phyloP scores from a whole-genome alignment of 768 basidiomycete genomes.

The Boletus insuetus region DNA sequence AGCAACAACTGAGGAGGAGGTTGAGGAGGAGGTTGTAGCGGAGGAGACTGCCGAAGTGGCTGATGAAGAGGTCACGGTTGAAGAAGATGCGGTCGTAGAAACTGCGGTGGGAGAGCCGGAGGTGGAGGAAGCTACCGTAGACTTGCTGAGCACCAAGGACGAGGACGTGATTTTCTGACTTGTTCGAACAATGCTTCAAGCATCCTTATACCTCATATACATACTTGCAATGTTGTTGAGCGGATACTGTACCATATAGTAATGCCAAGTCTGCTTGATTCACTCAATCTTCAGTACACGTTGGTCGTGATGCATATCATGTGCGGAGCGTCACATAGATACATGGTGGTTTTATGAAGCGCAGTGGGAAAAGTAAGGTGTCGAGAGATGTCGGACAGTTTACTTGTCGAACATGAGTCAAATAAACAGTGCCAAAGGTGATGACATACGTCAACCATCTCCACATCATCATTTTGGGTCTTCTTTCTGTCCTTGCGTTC shows the following conservation, averaged over 20 bases:
- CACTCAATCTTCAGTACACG: slow-evolving; percentile 1
- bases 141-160: slow-evolving; percentile 85
- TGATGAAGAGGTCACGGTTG: slow-evolving; percentile 29
- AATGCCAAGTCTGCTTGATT: background rate
- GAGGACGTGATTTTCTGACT: slow-evolving; percentile 88
- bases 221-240: background rate
- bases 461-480: slow-evolving; percentile 58
- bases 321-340: slow-evolving; percentile 53
- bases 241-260: slow-evolving; percentile 13
- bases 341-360: slow-evolving; percentile 59
- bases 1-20: slow-evolving; percentile 1
- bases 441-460: slow-evolving; percentile 74
- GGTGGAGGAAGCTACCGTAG: slow-evolving; percentile 37
- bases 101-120: slow-evolving; percentile 4
- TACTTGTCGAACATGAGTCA: slow-evolving; percentile 21
- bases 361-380: slow-evolving; percentile 14
- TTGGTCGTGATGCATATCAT: slow-evolving; percentile 55
- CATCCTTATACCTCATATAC: slow-evolving; percentile 13
- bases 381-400: slow-evolving; percentile 13
- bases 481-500: slow-evolving; percentile 85
- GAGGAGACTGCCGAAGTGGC: slow-evolving; percentile 16
- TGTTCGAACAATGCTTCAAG: background rate
- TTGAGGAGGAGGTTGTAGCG: background rate
- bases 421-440: slow-evolving; percentile 3
- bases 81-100: slow-evolving; percentile 7